Evolutionary conservation across 2,329 filamentous ascomycete species (phyloP).

Genomic region (Penicillium sp.): DNA sequence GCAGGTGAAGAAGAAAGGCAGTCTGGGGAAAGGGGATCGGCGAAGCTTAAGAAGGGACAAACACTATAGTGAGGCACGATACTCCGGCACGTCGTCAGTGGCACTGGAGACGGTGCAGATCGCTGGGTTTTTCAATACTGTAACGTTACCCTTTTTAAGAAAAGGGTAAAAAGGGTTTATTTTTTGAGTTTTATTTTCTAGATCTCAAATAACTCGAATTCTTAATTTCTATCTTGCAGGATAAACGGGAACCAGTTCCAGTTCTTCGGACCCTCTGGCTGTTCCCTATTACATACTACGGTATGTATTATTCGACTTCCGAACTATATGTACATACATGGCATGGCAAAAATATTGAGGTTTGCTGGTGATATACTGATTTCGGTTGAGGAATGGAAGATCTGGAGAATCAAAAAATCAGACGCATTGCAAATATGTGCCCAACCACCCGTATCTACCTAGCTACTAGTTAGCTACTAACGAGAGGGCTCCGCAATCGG

Average conservation of each 20-base stretch:
- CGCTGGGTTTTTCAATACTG: conserved; percentile 22
- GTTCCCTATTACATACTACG: background rate
- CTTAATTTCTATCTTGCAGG: conserved; percentile 10
- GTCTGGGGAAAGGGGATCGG: conserved; percentile 44
- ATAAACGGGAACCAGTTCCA: conserved; percentile 31
- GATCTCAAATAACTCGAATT: background rate
- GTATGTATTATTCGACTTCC: conserved; percentile 5
- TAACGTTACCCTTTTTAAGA: conserved; percentile 5
- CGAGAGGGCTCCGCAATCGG: conserved; percentile 8
- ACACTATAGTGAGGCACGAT: conserved; percentile 24
- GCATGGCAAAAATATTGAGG: conserved; percentile 7
- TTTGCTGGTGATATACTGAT: conserved; percentile 3
- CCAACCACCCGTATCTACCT: background rate
- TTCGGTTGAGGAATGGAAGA: conserved; percentile 24
- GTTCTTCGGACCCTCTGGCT: conserved; percentile 24
- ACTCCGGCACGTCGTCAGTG: conserved; percentile 23
- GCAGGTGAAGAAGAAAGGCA: conserved; percentile 20
- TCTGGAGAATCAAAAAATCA: conserved; percentile 17
- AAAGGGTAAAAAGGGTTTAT: background rate
- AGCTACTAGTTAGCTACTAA: background rate
- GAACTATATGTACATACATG: background rate
- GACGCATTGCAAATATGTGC: conserved; percentile 12
- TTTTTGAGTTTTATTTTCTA: background rate
- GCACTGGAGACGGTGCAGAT: conserved; percentile 44
- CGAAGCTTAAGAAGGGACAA: conserved; percentile 43